Evolutionary conservation across 2,329 filamentous ascomycete genomes (phyloP), one percentile per base, ranked within the genome.

Genomic region (Nemania bipapillata): DNA sequence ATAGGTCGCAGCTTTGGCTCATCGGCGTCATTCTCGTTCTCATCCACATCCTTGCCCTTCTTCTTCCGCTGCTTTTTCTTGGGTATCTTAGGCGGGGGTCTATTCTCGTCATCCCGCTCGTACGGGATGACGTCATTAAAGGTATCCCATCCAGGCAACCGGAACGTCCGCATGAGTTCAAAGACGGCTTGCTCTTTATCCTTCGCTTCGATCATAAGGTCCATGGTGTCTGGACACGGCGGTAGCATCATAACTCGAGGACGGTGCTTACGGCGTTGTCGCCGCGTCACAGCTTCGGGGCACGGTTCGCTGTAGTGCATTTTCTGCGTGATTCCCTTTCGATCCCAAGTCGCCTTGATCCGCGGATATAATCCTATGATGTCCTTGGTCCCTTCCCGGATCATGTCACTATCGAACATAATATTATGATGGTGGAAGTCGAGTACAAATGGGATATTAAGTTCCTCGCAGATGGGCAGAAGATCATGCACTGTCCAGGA

Each of bases 171-270:
- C 94, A 97, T 97, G 20, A 98, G 85, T 72, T 97, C 93, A 75
- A 98, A 97, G 0, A 97, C 93, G 0, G 95, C 94, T 79, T 98
- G 95, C 78, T 98, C 95, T 80, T 98, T 98, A 77, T 97, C 95
- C 79, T 98, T 98, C 55, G 95, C 95, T 81, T 98, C 95, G 68
- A 98, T 97, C 95, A 98, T 98, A n/a, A 98, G 84, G 77, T 97
- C 95, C 91, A 96, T 96, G 35, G 91, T 90, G 0, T 88, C 83
- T 3, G 90, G 85, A 75, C 95, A 97, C 0, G 95, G 94, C 0
- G 95, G 95, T 0, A 98, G 80, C 0, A 90, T 92, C 72, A 86
- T 86, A 1, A 97, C 93, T 8, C 95, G 87, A 0, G 93, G 86
- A 40, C 90, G 93, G 77, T 98, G 95, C 80, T 97, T 97, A 66